Conservation (phyloP, 1,284 basidiomycete species). For the Bjerkandera adusta region DNA sequence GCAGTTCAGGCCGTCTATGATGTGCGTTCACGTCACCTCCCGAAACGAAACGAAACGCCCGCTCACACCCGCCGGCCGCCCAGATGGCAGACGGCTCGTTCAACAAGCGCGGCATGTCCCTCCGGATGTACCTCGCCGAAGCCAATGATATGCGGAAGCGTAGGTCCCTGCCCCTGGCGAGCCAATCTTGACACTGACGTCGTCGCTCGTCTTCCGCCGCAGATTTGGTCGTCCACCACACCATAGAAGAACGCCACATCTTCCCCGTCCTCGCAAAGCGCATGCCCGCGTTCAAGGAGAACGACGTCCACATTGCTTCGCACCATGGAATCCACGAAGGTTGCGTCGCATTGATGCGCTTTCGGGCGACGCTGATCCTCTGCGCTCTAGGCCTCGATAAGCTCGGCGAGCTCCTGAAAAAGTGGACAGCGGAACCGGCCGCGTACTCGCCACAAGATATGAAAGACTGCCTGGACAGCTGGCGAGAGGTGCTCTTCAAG, state of each 20-base stretch:
- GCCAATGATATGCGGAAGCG: slow-evolving; percentile 24
- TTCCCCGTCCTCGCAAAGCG: slow-evolving; percentile 64
- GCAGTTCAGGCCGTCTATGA: slow-evolving; percentile 28
- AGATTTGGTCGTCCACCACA: slow-evolving; percentile 65
- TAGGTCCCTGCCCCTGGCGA: slow-evolving; percentile 10
- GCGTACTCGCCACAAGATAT: slow-evolving; percentile 58
- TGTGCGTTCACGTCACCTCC: slow-evolving; percentile 15
- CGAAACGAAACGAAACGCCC: not conserved
- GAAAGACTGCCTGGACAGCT: slow-evolving; percentile 57
- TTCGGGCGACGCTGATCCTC: not conserved
- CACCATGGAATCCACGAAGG: slow-evolving; percentile 70
- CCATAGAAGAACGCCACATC: slow-evolving; percentile 59
- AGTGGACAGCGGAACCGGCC: slow-evolving; percentile 46
- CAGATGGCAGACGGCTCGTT: slow-evolving; percentile 32
- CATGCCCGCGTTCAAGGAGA: slow-evolving; percentile 58
- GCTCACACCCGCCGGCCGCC: not conserved
- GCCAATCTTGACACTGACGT: not conserved
- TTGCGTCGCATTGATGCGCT: slow-evolving; percentile 29
- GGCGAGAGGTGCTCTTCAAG: slow-evolving; percentile 60
- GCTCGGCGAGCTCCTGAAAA: slow-evolving; percentile 45
- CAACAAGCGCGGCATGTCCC: slow-evolving; percentile 25
- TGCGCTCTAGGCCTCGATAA: slow-evolving; percentile 48
- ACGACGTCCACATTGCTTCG: slow-evolving; percentile 53
- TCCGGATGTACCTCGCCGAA: slow-evolving; percentile 25
- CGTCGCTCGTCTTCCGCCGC: not conserved